These are phyloP conservation scores for Termitomyces sp. DNA, from an alignment of 768 basidiomycete genomes.

Conservation along the genomic window DNA sequence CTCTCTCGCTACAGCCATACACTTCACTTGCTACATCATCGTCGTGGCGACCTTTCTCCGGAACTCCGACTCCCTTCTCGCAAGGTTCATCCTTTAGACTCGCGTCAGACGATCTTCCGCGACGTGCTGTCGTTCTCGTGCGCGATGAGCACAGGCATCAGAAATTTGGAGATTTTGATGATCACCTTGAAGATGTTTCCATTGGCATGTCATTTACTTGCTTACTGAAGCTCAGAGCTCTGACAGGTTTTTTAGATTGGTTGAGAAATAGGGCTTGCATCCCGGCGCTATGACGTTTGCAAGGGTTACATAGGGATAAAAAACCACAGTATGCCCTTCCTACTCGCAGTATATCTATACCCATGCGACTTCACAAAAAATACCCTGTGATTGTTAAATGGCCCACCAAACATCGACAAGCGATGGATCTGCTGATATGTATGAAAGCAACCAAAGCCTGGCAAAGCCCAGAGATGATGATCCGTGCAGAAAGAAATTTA, in stretches of 20 bases:
- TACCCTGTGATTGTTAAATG: neutral
- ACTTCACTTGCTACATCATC: conserved; percentile 29
- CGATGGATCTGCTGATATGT: neutral
- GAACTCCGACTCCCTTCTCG: conserved; percentile 37
- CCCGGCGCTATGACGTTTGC: conserved; percentile 17
- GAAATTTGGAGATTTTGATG: conserved; percentile 76
- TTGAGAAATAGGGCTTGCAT: conserved; percentile 35
- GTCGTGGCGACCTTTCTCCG: conserved; percentile 44
- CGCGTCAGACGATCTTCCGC: conserved; percentile 37
- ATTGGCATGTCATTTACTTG: conserved; percentile 29
- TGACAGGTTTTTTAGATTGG: conserved; percentile 30
- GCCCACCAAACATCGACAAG: neutral
- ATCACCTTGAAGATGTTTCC: conserved; percentile 71
- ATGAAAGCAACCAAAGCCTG: neutral
- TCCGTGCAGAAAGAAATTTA: neutral
- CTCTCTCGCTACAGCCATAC: conserved; percentile 41
- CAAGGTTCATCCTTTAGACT: conserved; percentile 43
- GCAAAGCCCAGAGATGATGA: neutral
- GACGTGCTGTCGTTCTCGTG: conserved; percentile 44
- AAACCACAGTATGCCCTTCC: neutral
- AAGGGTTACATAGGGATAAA: neutral
- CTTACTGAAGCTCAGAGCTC: conserved; percentile 13
- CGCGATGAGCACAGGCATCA: conserved; percentile 45
- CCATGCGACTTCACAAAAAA: neutral
- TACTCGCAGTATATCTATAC: neutral